Evolutionary conservation across 2,329 filamentous ascomycete species (phyloP).

Genomic region (Arthrocladium fulminans): DNA sequence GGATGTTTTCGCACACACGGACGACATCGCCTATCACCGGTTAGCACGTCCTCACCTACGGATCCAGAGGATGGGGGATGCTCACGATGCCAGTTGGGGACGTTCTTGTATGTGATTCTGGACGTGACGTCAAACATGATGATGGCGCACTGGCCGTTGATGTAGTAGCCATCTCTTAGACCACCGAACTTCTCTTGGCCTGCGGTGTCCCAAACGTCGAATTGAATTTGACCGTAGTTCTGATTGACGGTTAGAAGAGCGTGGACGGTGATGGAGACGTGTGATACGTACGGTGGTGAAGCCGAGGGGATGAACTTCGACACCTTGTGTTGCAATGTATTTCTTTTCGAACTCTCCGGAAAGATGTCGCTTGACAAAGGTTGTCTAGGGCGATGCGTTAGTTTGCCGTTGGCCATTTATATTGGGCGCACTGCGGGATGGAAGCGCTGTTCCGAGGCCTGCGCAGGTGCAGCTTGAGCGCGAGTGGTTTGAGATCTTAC

Average conservation of each 20-base stretch:
- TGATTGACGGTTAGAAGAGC: constrained; percentile 30
- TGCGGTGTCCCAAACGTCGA: constrained; percentile 98
- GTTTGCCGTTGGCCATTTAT: too few relatives aligned
- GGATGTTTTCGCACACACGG: constrained; percentile 98
- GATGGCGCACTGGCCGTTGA: constrained; percentile 99
- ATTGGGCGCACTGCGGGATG: too few relatives aligned
- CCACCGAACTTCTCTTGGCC: constrained; percentile 99
- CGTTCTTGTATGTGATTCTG: constrained; percentile 99
- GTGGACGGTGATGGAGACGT: constrained; percentile 18
- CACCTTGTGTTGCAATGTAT: constrained; percentile 98
- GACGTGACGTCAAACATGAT: constrained; percentile 99
- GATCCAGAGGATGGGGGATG: neutral
- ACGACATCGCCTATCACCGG: constrained; percentile 71
- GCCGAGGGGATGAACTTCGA: constrained; percentile 95
- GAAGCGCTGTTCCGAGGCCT: too few relatives aligned
- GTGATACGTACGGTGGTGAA: constrained; percentile 82
- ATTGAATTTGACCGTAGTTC: constrained; percentile 94
- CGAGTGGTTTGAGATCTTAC: constrained; percentile 45
- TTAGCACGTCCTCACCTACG: neutral
- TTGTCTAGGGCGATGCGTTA: constrained; percentile 58
- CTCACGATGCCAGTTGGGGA: constrained; percentile 99
- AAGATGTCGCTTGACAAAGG: constrained; percentile 99
- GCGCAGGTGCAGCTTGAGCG: neutral
- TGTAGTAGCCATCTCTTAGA: constrained; percentile 99
- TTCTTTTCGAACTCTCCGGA: constrained; percentile 99